Conservation (phyloP, 1,284 basidiomycete genomes). For the Calocybe gambosa region DNA sequence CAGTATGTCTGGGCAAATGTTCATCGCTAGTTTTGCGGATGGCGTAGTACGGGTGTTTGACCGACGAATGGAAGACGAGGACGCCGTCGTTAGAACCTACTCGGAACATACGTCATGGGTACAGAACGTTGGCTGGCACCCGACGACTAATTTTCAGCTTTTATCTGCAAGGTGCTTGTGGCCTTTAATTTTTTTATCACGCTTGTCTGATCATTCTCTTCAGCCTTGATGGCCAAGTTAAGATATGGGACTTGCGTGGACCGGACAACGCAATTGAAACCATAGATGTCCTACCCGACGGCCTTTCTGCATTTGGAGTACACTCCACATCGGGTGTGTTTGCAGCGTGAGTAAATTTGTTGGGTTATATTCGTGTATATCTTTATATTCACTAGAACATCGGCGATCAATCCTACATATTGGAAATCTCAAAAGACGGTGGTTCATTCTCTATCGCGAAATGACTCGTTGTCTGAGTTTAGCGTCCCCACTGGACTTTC, state of each 20-base stretch:
- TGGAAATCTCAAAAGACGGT: constrained; percentile 60
- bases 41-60: constrained; percentile 91
- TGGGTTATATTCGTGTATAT: background rate
- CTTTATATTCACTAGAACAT: constrained; percentile 39
- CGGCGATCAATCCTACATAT: constrained; percentile 49
- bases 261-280: constrained; percentile 56
- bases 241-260: constrained; percentile 87
- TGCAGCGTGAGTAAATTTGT: constrained; percentile 61
- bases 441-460: constrained; percentile 48
- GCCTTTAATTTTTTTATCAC: background rate
- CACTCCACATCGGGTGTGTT: constrained; percentile 85
- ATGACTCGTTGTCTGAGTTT: constrained; percentile 40
- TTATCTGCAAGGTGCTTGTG: constrained; percentile 77
- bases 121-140: constrained; percentile 86
- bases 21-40: constrained; percentile 91
- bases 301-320: constrained; percentile 82
- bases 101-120: constrained; percentile 88
- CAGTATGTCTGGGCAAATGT: constrained; percentile 71
- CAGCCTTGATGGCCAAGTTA: constrained; percentile 87
- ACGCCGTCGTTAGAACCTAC: constrained; percentile 81
- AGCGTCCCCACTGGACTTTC: constrained; percentile 48
- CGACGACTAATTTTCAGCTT: constrained; percentile 67
- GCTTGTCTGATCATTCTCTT: background rate
- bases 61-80: constrained; percentile 78
- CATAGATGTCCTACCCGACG: constrained; percentile 65